phyloP scores from a whole-genome alignment of 495 filamentous ascomycete species.

The Cudoniella acicularis region DNA sequence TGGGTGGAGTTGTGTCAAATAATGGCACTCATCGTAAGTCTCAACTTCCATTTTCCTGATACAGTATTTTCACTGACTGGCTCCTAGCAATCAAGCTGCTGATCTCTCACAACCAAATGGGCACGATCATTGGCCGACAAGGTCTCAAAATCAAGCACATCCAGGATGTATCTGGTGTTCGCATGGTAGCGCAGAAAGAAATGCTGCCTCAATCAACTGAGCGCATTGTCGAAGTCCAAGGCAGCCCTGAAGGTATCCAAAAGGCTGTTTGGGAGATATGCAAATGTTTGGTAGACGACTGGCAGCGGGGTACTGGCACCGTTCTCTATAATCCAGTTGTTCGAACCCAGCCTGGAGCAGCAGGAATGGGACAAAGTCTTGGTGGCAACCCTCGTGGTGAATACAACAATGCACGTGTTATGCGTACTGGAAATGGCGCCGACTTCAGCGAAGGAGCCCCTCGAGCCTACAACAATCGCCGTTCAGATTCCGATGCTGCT shows the following conservation, averaged over 20 bases:
- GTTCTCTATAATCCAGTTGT: slow-evolving; percentile 96
- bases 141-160: slow-evolving; percentile 99
- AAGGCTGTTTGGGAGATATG: slow-evolving; percentile 97
- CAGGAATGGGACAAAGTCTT: slow-evolving; percentile 34
- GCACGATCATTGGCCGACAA: slow-evolving; percentile 94
- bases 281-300: slow-evolving; percentile 96
- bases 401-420: slow-evolving; percentile 66
- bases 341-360: slow-evolving; percentile 59
- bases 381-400: slow-evolving; percentile 40
- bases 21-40: slow-evolving; percentile 92
- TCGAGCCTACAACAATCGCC: slow-evolving; percentile 60
- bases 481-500: slow-evolving; percentile 75
- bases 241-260: slow-evolving; percentile 88
- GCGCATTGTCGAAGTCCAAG: slow-evolving; percentile 93
- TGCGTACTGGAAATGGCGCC: slow-evolving; percentile 93
- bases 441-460: slow-evolving; percentile 85
- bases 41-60: too few relatives aligned
- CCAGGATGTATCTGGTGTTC: slow-evolving; percentile 92
- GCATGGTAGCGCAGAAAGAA: slow-evolving; percentile 99
- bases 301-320: slow-evolving; percentile 92
- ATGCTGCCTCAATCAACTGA: slow-evolving; percentile 99
- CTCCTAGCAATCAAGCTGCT: slow-evolving; percentile 83
- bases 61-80: too few relatives aligned
- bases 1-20: slow-evolving; percentile 79
- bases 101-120: slow-evolving; percentile 99